Base-by-base conservation (phyloP, 108 stramenopile species). In the Conticribra guillardii region DNA sequence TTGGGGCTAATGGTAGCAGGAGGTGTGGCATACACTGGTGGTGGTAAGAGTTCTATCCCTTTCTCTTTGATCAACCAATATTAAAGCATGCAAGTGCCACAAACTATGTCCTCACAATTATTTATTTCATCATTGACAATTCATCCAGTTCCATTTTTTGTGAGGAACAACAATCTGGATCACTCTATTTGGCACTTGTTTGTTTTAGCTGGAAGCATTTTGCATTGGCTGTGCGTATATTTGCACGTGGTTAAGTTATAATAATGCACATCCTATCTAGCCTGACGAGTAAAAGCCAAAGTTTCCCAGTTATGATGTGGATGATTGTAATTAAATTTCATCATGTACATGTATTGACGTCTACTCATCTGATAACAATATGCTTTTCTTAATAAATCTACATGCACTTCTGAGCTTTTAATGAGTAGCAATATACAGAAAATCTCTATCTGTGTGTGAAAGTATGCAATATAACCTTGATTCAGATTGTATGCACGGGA, bases 121-220 rank as follows among this genome's bases (percentile, higher is more conserved):
- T 26, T 53, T 8, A 22, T 11, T 22, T 11, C 1, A 60, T 2
- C 27, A 21, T 17, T 3, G 28, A 11, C 2, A 60, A 18, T 3
- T 19, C 21, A 27, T 7, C 8, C 45, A 28, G 16, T 3, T 32
- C 94, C 94, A 34, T 92, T 95, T 67, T 95, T 91, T 62, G 84
- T 91, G 14, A 78, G 94, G 31, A 88, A 95, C 79, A 86, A 85
- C 59, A 86, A 91, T 67, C 58, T 92, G 64, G 94, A 95, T 64
- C 94, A 95, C 80, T 75, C 82, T 28, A 86, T 93, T 41, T 93
- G 92, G 92, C 92, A 93, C 65, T 31, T 88, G 24, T 93, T 93
- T 71, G 92, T 93, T 31, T 56, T 93, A 66, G 76, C 84, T 8
- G 92, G 88, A 83, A 82, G 60, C 44, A 84, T 90, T 41, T 84